Evolutionary conservation across 768 basidiomycete species (phyloP).

Genomic region (Hericium alpestre): DNA sequence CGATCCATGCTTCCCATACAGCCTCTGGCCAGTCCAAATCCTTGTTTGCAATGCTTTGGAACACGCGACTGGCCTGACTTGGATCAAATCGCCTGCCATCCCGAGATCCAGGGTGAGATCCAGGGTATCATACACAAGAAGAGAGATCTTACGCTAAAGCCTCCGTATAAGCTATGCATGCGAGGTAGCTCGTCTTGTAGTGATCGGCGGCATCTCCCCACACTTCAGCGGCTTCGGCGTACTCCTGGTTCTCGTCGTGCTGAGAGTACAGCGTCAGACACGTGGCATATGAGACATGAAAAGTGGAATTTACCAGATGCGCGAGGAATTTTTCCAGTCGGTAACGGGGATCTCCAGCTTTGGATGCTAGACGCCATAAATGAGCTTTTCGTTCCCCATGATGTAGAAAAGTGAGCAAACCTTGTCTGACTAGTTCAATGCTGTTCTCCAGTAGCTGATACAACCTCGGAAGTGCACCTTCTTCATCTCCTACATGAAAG

Average conservation of each 20-base stretch:
- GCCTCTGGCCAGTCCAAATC: conserved; percentile 93
- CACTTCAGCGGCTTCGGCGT: conserved; percentile 12
- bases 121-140: neutral
- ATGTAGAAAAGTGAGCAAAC: conserved; percentile 23
- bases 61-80: conserved; percentile 55
- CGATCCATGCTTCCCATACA: conserved; percentile 81
- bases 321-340: conserved; percentile 79
- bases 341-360: conserved; percentile 62
- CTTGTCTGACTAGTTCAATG: conserved; percentile 47
- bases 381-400: neutral
- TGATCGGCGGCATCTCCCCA: conserved; percentile 22
- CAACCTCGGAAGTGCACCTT: neutral
- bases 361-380: conserved; percentile 35
- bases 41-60: conserved; percentile 54
- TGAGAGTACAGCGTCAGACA: neutral
- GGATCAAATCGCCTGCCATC: conserved; percentile 14
- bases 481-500: neutral
- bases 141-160: neutral
- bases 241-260: neutral
- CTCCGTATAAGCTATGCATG: conserved; percentile 25
- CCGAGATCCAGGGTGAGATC: neutral
- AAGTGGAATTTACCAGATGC: conserved; percentile 46
- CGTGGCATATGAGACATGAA: neutral
- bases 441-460: conserved; percentile 40
- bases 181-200: conserved; percentile 20